Percentiles rank a stretch among this genome's conserved stretches.
phyloP scores from a whole-genome alignment of 768 basidiomycete genomes.

The Naganishia kalamii region DNA sequence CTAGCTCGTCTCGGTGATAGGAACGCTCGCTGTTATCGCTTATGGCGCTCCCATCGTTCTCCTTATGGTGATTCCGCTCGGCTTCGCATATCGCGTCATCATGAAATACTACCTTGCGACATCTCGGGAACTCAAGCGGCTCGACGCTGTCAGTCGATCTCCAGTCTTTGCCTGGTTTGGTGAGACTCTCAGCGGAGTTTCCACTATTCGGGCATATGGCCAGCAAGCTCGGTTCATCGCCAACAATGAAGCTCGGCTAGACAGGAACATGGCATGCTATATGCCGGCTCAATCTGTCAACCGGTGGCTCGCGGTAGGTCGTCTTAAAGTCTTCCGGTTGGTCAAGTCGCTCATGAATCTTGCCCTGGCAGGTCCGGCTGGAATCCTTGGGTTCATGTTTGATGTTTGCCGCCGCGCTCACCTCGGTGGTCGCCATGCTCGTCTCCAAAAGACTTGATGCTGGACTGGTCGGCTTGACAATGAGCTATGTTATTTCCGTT shows the following conservation, averaged over 20 bases:
- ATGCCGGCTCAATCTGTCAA: constrained; percentile 53
- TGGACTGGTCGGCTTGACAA: constrained; percentile 75
- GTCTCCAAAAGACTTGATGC: constrained; percentile 70
- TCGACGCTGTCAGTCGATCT: constrained; percentile 63
- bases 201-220: constrained; percentile 35
- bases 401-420: constrained; percentile 63
- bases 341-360: background rate
- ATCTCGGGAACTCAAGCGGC: constrained; percentile 45
- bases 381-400: constrained; percentile 78
- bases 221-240: constrained; percentile 44
- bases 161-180: constrained; percentile 70
- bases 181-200: constrained; percentile 32
- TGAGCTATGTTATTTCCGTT: constrained; percentile 76
- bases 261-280: constrained; percentile 75
- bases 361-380: constrained; percentile 52
- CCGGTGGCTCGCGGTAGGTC: constrained; percentile 60
- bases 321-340: too few species aligned
- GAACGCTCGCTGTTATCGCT: constrained; percentile 60
- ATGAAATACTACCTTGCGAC: constrained; percentile 66
- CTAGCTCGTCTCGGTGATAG: constrained; percentile 31
- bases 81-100: constrained; percentile 70
- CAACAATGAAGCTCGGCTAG: constrained; percentile 55
- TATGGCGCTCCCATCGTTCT: constrained; percentile 76
- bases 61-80: constrained; percentile 65
- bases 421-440: constrained; percentile 65